Conservation (phyloP, 2,329 filamentous ascomycete species). For the Nemania abortiva region DNA sequence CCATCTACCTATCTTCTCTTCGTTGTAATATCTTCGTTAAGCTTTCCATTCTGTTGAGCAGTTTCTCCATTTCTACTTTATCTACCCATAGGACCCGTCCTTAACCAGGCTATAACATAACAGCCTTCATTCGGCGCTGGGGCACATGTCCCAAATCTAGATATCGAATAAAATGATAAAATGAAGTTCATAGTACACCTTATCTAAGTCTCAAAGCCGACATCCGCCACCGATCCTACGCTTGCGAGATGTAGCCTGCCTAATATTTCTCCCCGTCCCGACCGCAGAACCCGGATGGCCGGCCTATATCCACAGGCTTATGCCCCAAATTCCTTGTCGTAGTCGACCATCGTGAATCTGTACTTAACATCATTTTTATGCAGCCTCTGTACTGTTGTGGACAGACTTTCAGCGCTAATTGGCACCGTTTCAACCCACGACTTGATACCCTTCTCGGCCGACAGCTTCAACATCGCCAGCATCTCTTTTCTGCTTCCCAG, state of each 20-base stretch:
- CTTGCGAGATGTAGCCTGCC: background rate
- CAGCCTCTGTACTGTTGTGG: constrained; percentile 76
- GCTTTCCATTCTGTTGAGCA: too few species aligned
- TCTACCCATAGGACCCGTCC: background rate
- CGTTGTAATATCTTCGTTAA: too few species aligned
- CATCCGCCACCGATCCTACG: background rate
- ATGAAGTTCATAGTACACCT: constrained; percentile 19
- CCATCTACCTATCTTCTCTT: too few species aligned
- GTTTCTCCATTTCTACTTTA: background rate
- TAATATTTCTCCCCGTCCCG: background rate
- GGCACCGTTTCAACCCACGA: constrained; percentile 80
- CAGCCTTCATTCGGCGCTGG: background rate
- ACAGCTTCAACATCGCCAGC: constrained; percentile 77
- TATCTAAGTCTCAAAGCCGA: background rate
- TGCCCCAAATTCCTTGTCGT: constrained; percentile 74
- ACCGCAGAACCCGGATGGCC: background rate
- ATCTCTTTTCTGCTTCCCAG: constrained; percentile 78
- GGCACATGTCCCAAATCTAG: background rate
- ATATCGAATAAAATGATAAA: constrained; percentile 7
- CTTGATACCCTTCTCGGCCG: constrained; percentile 75
- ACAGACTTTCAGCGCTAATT: constrained; percentile 78
- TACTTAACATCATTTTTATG: constrained; percentile 79
- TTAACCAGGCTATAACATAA: background rate
- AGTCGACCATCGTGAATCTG: constrained; percentile 79
- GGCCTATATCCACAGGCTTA: constrained; percentile 42